Percentiles rank a stretch among this genome's conserved stretches.
These are phyloP conservation scores for Castanea sativa DNA, from an alignment of 306 rosid genomes.

Conservation along the genomic window DNA sequence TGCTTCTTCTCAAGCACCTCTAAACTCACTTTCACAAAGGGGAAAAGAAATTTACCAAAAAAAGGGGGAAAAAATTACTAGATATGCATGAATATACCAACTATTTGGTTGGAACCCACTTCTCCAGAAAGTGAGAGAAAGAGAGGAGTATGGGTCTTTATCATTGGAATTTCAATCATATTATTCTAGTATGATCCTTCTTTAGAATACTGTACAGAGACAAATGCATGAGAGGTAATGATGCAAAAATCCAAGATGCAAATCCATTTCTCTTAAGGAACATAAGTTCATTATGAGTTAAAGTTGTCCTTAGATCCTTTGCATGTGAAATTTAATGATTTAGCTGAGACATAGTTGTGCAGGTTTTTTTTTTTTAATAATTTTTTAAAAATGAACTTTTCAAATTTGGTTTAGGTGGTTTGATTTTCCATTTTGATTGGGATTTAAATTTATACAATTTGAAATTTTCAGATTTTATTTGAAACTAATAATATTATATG, in stretches of 20 bases:
- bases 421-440: too few relatives aligned
- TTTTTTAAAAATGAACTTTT: too few relatives aligned
- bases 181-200: slow-evolving; percentile 2
- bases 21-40: not conserved
- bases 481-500: too few relatives aligned
- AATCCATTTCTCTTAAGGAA: slow-evolving; percentile 27
- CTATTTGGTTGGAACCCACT: not conserved
- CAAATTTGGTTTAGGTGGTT: too few relatives aligned
- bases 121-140: not conserved
- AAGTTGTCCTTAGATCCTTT: slow-evolving; percentile 28
- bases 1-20: slow-evolving; percentile 21
- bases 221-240: slow-evolving; percentile 59
- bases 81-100: slow-evolving; percentile 9
- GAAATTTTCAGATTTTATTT: too few relatives aligned
- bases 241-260: slow-evolving; percentile 52
- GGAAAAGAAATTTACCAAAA: not conserved
- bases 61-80: not conserved
- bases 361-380: too few relatives aligned
- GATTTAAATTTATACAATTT: too few relatives aligned
- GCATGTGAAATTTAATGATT: slow-evolving; percentile 79
- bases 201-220: slow-evolving; percentile 16
- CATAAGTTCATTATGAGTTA: slow-evolving; percentile 25
- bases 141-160: not conserved
- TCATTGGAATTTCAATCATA: slow-evolving; percentile 7
- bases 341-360: slow-evolving; percentile 16